Base-by-base conservation (phyloP, 257 asterid species). In the Sherardia arvensis region DNA sequence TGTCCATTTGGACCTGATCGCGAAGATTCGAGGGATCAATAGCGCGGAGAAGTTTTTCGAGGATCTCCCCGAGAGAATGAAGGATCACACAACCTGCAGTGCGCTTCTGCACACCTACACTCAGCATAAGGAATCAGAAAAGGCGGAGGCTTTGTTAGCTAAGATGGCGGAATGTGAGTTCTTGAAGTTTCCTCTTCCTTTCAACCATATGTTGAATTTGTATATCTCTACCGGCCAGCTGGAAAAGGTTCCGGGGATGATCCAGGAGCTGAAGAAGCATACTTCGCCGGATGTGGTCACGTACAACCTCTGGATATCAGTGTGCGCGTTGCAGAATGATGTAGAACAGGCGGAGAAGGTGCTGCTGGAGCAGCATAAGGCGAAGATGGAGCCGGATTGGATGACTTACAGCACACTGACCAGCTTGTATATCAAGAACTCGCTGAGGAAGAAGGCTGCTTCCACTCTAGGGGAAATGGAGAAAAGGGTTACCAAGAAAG, bases 21-120 rank as follows among this genome's bases (percentile, higher is more conserved):
- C 95, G 2, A 93, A 93, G 77, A 73, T 93, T 32, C 90, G 94
- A 20, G 97, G 99, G 25, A 49, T 87, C 72, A 78, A 81, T 48
- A 90, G 95, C 9, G 97, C 99, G 0, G 97, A 87, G 33, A 93
- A 84, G 81, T 93, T 90, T 53, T 93, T 93, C 15, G 80, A 66
- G 63, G 99, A 92, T 63, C 87, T 92, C 60, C 96, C 97, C 7
- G 91, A 84, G 28, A 74, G 76, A 26, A 81, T 81, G 97, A 83
- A 79, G 74, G 91, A 82, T 66, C 79, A 86, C 25, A 72, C 87
- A 15, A 87, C 97, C 11, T 90, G 87, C 59, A 79, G 81, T 66
- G 81, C 97, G 45, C 99, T 93, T 80, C 96, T 93, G 69, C 97
- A 89, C 79, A 81, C 87, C 68, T 93, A 93, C 59, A 85, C 81